phyloP scores from a whole-genome alignment of 805 yeast species.

The Spathaspora boniae region DNA sequence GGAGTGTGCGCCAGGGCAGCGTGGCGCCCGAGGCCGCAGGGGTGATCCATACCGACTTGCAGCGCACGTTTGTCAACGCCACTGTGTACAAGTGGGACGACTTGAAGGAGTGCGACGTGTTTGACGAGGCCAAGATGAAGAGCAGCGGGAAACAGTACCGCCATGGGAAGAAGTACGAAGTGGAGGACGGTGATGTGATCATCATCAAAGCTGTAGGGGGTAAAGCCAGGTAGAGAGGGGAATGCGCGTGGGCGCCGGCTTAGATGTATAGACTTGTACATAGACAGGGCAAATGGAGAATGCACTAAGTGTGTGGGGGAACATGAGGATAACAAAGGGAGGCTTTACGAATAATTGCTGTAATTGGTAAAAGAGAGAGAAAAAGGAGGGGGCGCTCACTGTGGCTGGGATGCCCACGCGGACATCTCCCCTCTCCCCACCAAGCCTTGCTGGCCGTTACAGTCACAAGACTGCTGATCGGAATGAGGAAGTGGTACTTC shows the following conservation, averaged over 20 bases:
- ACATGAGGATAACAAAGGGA: too few species aligned
- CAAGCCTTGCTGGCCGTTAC: too few species aligned
- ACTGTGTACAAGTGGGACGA: slow-evolving; percentile 69
- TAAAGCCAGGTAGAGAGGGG: slow-evolving; percentile 25
- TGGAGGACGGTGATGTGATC: slow-evolving; percentile 83
- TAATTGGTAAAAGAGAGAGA: too few species aligned
- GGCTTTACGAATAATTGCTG: too few species aligned
- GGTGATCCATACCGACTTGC: slow-evolving; percentile 80
- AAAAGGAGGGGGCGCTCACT: too few species aligned
- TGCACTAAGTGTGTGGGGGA: too few species aligned
- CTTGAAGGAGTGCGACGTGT: slow-evolving; percentile 28
- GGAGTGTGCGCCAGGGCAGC: slow-evolving; percentile 77
- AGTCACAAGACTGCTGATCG: too few species aligned
- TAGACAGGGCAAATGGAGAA: too few species aligned
- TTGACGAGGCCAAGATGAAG: slow-evolving; percentile 50
- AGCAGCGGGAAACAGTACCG: slow-evolving; percentile 57
- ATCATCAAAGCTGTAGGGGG: slow-evolving; percentile 72
- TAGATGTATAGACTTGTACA: slow-evolving; percentile 1
- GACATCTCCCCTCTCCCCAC: too few species aligned
- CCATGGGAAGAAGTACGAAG: slow-evolving; percentile 73
- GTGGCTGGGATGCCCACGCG: too few species aligned
- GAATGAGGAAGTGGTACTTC: too few species aligned
- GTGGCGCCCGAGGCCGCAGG: slow-evolving; percentile 90
- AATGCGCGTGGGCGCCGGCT: too few species aligned
- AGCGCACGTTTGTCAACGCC: slow-evolving; percentile 77